Conservation (phyloP, 179 eudicot genomes). For the Heliamphora pulchella region DNA sequence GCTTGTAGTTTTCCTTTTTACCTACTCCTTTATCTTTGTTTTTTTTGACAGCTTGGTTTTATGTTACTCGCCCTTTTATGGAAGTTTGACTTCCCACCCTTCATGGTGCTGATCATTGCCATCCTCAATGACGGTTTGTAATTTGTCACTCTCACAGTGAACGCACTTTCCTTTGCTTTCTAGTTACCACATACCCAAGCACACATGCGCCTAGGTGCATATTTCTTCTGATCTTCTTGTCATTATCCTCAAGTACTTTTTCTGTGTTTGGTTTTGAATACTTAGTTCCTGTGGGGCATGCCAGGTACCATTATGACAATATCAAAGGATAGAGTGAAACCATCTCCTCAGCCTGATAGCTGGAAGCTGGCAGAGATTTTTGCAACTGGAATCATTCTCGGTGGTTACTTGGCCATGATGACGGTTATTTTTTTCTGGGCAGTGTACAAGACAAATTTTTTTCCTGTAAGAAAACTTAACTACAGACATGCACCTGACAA, state of each 20-base stretch:
- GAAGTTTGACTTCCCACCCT: conserved; percentile 90
- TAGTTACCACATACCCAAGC: neutral
- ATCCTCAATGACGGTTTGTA: conserved; percentile 81
- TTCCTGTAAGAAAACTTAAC: conserved; percentile 49
- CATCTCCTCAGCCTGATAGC: conserved; percentile 88
- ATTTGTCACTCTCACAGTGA: neutral
- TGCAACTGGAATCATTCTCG: conserved; percentile 71
- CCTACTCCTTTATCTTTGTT: neutral
- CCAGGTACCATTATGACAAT: conserved; percentile 93
- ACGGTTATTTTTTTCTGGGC: conserved; percentile 91
- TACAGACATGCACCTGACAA: neutral
- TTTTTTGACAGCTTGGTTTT: conserved; percentile 63
- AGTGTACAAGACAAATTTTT: conserved; percentile 68
- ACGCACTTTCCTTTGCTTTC: neutral
- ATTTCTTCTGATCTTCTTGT: neutral
- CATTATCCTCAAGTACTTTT: neutral
- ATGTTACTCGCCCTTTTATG: conserved; percentile 85
- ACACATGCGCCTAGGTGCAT: neutral
- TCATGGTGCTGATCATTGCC: conserved; percentile 93
- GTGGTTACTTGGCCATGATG: conserved; percentile 86
- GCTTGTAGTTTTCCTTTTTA: neutral
- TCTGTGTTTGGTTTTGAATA: neutral
- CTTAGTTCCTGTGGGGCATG: neutral
- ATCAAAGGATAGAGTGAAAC: conserved; percentile 93
- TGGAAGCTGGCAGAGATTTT: conserved; percentile 88